These are phyloP conservation scores for Quercus aquifolioides DNA, from an alignment of 306 rosid genomes.

Conservation along the genomic window DNA sequence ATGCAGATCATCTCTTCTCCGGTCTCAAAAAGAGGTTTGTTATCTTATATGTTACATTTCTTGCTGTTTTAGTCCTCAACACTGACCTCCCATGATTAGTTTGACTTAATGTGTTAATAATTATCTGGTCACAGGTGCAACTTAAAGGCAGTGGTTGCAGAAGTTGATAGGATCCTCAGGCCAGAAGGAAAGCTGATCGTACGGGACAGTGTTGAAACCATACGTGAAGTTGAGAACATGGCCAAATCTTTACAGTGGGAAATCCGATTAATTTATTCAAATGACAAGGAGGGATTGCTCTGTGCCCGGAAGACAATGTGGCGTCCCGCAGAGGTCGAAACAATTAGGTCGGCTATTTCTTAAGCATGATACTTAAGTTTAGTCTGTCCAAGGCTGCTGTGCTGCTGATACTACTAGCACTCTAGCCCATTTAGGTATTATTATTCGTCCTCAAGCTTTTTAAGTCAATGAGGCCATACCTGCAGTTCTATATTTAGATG, in stretches of 20 bases:
- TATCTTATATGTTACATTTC: not conserved
- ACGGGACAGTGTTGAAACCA: constrained; percentile 56
- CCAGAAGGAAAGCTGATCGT: constrained; percentile 71
- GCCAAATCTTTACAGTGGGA: constrained; percentile 68
- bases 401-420: not conserved
- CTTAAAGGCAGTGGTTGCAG: constrained; percentile 59
- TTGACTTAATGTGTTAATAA: constrained; percentile 3
- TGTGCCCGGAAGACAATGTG: constrained; percentile 70
- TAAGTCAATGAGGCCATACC: not conserved
- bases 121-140: constrained; percentile 57
- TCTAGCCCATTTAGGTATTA: not conserved
- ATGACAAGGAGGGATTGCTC: constrained; percentile 51
- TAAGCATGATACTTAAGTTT: constrained; percentile 9
- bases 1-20: constrained; percentile 73
- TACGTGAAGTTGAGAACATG: constrained; percentile 54
- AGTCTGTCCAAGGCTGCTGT: constrained; percentile 3
- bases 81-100: constrained; percentile 2
- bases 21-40: constrained; percentile 52
- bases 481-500: not conserved
- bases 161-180: constrained; percentile 81
- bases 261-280: constrained; percentile 40
- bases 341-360: constrained; percentile 51
- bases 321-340: constrained; percentile 64
- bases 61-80: not conserved
- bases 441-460: not conserved